phyloP scores from a whole-genome alignment of 139 green algal genomes.

The Pedinophyceae sp. region DNA sequence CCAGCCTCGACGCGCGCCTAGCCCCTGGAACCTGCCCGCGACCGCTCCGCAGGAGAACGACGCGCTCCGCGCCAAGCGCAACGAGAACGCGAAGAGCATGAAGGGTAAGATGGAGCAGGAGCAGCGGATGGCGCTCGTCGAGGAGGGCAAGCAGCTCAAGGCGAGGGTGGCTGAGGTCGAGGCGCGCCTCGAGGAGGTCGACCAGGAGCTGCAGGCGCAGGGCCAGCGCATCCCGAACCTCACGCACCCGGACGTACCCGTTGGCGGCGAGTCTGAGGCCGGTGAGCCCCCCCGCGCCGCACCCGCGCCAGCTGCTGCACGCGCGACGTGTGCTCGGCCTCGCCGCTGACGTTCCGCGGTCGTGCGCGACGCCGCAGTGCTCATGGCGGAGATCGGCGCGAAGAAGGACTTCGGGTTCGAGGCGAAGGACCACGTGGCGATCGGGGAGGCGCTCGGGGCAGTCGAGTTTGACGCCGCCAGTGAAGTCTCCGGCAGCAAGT shows the following conservation, averaged over 20 bases:
- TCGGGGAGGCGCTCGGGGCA: constrained; percentile 56
- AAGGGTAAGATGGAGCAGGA: constrained; percentile 84
- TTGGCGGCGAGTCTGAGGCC: constrained; percentile 66
- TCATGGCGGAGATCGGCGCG: constrained; percentile 29
- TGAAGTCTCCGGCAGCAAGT: constrained; percentile 72
- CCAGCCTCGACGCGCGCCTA: no score
- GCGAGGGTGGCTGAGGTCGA: constrained; percentile 2
- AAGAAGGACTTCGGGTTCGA: constrained; percentile 53
- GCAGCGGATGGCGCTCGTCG: constrained; percentile 44
- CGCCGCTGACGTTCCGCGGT: no score
- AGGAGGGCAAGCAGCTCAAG: constrained; percentile 77
- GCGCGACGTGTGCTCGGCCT: not conserved
- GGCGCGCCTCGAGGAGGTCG: constrained; percentile 21
- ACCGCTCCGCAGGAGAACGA: constrained; percentile 33
- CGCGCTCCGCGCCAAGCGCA: constrained; percentile 47
- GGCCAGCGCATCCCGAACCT: constrained; percentile 85
- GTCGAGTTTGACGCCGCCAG: constrained; percentile 76
- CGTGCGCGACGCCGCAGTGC: not conserved
- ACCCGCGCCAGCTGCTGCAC: not conserved
- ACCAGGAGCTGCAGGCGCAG: constrained; percentile 69
- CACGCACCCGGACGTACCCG: constrained; percentile 72
- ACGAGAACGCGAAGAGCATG: constrained; percentile 74
- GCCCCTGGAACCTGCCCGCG: no score
- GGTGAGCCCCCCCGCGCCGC: constrained; percentile 1
- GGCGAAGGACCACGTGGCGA: constrained; percentile 54